Conservation (phyloP, 2,329 filamentous ascomycete species). For the Pestalotiopsis sp. region DNA sequence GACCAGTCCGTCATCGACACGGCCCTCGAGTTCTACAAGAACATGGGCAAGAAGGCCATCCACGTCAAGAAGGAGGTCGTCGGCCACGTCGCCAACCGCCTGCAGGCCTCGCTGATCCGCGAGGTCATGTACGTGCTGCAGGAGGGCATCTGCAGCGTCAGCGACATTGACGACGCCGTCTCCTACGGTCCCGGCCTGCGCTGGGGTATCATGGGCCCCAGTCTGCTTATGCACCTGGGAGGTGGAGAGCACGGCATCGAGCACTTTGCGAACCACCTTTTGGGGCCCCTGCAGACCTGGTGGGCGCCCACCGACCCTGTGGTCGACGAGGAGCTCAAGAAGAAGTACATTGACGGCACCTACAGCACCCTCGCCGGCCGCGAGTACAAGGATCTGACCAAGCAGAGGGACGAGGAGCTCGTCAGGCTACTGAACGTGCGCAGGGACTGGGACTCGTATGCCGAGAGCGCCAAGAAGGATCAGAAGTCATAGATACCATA, state of each 20-base stretch:
- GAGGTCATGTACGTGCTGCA: conserved; percentile 34
- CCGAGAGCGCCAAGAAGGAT: conserved; percentile 5
- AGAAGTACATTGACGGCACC: conserved; percentile 22
- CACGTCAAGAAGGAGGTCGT: conserved; percentile 41
- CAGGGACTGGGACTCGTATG: conserved; percentile 19
- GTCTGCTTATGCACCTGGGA: conserved; percentile 21
- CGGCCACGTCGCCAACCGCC: conserved; percentile 47
- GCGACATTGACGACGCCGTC: conserved; percentile 21
- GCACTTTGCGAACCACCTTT: conserved; percentile 22
- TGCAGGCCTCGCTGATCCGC: conserved; percentile 40
- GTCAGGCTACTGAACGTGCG: conserved; percentile 20
- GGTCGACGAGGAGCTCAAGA: conserved; percentile 20
- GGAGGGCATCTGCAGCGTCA: conserved; percentile 17
- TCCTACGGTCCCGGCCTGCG: conserved; percentile 21
- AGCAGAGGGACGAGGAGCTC: conserved; percentile 22
- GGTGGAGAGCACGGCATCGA: conserved; percentile 20
- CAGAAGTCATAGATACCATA: neutral
- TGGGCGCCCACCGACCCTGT: conserved; percentile 22
- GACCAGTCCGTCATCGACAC: conserved; percentile 21
- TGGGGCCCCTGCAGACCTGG: conserved; percentile 23
- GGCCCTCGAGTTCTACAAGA: conserved; percentile 40
- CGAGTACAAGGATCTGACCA: conserved; percentile 17
- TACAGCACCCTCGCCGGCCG: conserved; percentile 16
- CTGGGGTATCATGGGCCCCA: conserved; percentile 24
- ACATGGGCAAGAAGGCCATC: conserved; percentile 41